Base-by-base conservation (phyloP, 805 yeast genomes). In the Candida oleophila region DNA sequence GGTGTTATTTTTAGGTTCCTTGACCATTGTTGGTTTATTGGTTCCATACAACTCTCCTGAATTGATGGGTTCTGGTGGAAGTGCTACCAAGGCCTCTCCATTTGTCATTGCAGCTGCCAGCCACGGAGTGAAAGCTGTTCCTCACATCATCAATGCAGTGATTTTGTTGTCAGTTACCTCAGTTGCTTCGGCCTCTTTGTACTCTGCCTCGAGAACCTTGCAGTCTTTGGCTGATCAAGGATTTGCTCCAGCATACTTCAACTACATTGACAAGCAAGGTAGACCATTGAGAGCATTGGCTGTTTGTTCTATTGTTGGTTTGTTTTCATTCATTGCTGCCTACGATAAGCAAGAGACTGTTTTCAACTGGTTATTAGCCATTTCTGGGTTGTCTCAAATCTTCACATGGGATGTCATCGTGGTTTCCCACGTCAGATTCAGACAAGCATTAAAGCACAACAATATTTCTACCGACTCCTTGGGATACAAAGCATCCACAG, bases 351-450 rank as follows among this genome's bases (percentile, higher is more conserved):
- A 71, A 53, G 71, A 62, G 16, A 55, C 65, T 14, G 76, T 71
- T 3, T 71, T 71, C 54, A 60, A 57, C 41, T 71, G 75, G 74
- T 63, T 71, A 49, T 66, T 71, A 50, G 65, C 74, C 16, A 68
- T 71, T 37, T 66, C 73, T 25, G 77, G 74, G 16, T 56, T 71
- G 43, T 66, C 74, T 5, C 71, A 71, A 48, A 60, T 71, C 36
- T 71, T 71, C 53, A 71, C 74, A 9, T 71, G 77, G 77, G 62
- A 64, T 36, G 63, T 69, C 14, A 70, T 71, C 50, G 66, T 73
- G 47, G 50, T 68, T 19, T 64, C 74, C 22, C 76, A 71, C 46
- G 57, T 71, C 41, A 59, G 77, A 50, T 71, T 71, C 55, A 64
- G 77, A 56, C 55, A 54, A 3, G 74, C 71, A 7, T 65, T 71